Evolutionary conservation across 2,329 filamentous ascomycete species (phyloP).

Genomic region (Ophiostoma ulmi): DNA sequence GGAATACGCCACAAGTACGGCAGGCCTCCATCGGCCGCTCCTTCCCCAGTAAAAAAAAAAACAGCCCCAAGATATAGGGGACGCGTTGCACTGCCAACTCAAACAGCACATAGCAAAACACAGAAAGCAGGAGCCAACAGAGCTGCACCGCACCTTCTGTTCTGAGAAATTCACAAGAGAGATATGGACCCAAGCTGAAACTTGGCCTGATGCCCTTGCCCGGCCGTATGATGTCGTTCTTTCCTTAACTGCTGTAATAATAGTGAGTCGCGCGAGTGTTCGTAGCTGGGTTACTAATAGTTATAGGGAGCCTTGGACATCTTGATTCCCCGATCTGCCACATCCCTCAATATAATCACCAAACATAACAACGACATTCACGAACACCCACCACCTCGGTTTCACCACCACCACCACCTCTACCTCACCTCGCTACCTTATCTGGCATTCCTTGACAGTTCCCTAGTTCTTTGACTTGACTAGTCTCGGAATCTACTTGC

Average conservation of each 20-base stretch:
- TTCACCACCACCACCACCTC: neutral
- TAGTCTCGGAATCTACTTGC: conserved; percentile 7
- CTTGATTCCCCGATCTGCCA: conserved; percentile 17
- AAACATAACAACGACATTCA: conserved; percentile 4
- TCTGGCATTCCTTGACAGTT: neutral
- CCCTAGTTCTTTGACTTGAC: neutral
- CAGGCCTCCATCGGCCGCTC: conserved; percentile 8
- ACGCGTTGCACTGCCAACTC: conserved; percentile 24
- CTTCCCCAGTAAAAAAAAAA: neutral
- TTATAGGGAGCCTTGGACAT: conserved; percentile 14
- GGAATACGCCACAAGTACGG: neutral
- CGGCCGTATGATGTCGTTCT: conserved; percentile 20
- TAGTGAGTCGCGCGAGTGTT: conserved; percentile 1
- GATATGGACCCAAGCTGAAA: conserved; percentile 17
- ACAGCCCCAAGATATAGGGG: neutral
- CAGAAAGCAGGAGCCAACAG: neutral
- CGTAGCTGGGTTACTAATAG: conserved; percentile 19
- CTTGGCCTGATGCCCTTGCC: conserved; percentile 13
- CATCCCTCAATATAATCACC: neutral
- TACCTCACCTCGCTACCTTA: neutral
- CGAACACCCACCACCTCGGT: neutral
- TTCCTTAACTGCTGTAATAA: neutral
- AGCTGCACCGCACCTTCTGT: neutral
- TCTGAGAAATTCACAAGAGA: neutral
- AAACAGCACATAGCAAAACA: neutral